Base-by-base conservation (phyloP, 352 stramenopile species). In the Blastocystis hominis region DNA sequence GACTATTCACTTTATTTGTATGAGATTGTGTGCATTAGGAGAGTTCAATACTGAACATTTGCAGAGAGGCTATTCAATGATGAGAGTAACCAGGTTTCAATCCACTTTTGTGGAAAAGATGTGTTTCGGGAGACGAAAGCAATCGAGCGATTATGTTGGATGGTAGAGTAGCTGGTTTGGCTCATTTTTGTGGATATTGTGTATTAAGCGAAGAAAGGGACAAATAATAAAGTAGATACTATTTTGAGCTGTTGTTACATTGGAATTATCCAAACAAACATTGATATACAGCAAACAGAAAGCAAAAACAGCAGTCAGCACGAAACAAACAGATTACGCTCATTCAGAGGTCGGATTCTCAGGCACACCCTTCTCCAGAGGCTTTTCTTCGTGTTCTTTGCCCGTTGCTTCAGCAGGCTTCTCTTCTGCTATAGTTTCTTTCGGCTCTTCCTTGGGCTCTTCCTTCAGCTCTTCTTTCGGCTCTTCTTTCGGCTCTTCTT, bases 261-360 rank as follows among this genome's bases (percentile, higher is more conserved):
- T 59, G n/a, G 13, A n/a, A 59, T 59, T 59, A 20, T 59, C 13
- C 13, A 59, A 59, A 20, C 50, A 59, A 59, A 59, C 50, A 59
- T 59, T 1, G 50, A 59, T 59, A 44, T 15, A 72, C 10, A 68
- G 20, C 20, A 34, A 72, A 72, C 44, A 72, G 36, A 46, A 72
- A 1, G 24, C 62, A 72, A 72, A 72, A 72, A 72, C 62, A 72
- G 44, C 40, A 72, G 36, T 72, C 62, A 72, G 38, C 30, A 24
- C 36, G 20, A 9, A 34, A 72, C 24, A 72, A 47, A 9, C 2
- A 15, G 6, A 34, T n/a, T 9, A 34, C 7, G 40, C 0, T 72
- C 62, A 46, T 72, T 7, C 36, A 47, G 1, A 68, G 34, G 15
- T 2, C 24, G 24, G 24, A 30, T 72, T 34, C 34, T 46, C 10